These are phyloP conservation scores for Durotheca rogersii DNA, from an alignment of 495 filamentous ascomycete species.

Conservation along the genomic window DNA sequence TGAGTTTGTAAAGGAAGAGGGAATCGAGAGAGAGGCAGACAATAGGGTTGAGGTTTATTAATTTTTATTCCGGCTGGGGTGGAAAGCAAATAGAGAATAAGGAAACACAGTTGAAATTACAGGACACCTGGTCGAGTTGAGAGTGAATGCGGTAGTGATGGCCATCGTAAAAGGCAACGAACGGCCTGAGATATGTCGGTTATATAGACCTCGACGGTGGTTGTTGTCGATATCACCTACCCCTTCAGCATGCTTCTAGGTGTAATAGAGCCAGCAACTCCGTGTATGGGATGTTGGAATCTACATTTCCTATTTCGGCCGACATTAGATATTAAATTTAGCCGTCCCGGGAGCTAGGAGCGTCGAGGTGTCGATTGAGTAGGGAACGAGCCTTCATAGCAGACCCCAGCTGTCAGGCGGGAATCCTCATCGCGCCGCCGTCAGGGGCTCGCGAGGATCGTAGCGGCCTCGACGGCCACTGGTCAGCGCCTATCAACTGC, in stretches of 20 bases:
- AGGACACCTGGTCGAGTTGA: slow-evolving; percentile 5
- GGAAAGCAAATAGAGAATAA: neutral
- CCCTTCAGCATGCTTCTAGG: neutral
- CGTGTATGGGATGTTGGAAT: slow-evolving; percentile 20
- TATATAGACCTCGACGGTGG: slow-evolving; percentile 9
- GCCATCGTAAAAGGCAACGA: neutral
- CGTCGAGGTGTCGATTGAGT: neutral
- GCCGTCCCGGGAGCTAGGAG: no score
- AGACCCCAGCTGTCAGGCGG: neutral
- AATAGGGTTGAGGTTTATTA: no score
- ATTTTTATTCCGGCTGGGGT: neutral
- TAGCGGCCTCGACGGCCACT: neutral
- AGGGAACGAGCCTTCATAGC: neutral
- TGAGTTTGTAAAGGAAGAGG: neutral
- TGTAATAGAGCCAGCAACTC: neutral
- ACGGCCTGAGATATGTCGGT: slow-evolving; percentile 1
- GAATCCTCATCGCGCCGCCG: neutral
- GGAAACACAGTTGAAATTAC: neutral
- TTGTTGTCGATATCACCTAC: neutral
- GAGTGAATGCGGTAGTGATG: slow-evolving; percentile 1
- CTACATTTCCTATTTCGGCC: slow-evolving; percentile 16
- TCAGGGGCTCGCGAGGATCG: neutral
- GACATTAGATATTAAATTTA: slow-evolving; percentile 3
- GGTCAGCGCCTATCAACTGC: neutral
- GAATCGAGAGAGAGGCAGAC: neutral